Evolutionary conservation across 2,329 filamentous ascomycete species (phyloP).

Genomic region (Ophiostoma novo-ulmi): DNA sequence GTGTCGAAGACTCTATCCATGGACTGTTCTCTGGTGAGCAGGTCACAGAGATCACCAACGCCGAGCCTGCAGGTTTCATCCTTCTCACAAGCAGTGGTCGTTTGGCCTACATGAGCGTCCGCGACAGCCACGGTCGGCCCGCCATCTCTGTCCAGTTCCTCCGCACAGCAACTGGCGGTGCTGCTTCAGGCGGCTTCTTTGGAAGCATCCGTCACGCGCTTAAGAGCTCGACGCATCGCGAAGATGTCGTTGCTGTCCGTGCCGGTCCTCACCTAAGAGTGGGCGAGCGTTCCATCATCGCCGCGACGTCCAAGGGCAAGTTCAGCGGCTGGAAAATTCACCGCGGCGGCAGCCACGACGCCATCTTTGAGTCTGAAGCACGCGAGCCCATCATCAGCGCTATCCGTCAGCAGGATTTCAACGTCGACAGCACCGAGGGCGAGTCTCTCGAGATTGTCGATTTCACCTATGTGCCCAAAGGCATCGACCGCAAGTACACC

Average conservation of each 20-base stretch:
- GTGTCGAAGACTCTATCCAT: constrained; percentile 68
- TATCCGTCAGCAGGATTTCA: constrained; percentile 52
- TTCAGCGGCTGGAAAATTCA: constrained; percentile 85
- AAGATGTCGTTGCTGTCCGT: constrained; percentile 74
- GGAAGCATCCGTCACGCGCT: constrained; percentile 76
- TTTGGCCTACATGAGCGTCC: constrained; percentile 76
- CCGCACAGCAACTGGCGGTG: constrained; percentile 54
- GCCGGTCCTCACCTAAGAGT: constrained; percentile 66
- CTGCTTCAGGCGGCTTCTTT: constrained; percentile 62
- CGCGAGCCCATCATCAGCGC: constrained; percentile 59
- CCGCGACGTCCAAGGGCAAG: constrained; percentile 69
- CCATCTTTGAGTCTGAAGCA: constrained; percentile 66
- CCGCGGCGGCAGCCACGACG: constrained; percentile 75
- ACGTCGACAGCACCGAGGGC: constrained; percentile 45
- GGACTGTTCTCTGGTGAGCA: constrained; percentile 75
- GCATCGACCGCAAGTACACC: constrained; percentile 46
- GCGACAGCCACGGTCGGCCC: constrained; percentile 82
- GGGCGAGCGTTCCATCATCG: constrained; percentile 79
- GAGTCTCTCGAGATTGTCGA: constrained; percentile 71
- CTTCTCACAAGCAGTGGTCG: constrained; percentile 80
- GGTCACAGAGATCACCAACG: constrained; percentile 71
- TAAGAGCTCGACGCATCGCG: constrained; percentile 62
- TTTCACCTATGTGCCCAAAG: constrained; percentile 63
- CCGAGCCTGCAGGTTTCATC: constrained; percentile 80
- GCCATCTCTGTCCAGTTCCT: constrained; percentile 74